These are phyloP conservation scores for Schizophyllum commune DNA, from an alignment of 1,284 basidiomycete species.

Conservation along the genomic window DNA sequence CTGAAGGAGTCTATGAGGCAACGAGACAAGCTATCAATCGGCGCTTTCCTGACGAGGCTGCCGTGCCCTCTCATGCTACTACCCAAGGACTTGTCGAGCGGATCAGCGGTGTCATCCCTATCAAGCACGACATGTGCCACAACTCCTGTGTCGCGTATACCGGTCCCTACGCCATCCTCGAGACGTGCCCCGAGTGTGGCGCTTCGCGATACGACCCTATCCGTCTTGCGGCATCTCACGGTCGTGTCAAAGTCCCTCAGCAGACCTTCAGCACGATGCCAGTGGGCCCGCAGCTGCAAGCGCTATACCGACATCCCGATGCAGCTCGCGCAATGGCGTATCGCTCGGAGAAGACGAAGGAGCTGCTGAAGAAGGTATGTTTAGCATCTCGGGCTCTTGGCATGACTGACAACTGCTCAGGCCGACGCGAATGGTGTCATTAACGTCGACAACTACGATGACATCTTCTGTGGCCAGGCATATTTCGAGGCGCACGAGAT, in stretches of 20 bases:
- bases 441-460: background rate
- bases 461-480: background rate
- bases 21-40: too few species aligned
- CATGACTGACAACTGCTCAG: too few species aligned
- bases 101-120: slow-evolving; percentile 3
- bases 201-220: background rate
- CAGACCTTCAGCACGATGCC: background rate
- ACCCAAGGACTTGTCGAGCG: too few species aligned
- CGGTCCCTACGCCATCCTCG: background rate
- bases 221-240: background rate
- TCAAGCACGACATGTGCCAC: slow-evolving; percentile 5
- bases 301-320: background rate
- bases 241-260: background rate
- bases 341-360: too few species aligned
- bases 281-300: background rate
- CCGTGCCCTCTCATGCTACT: too few species aligned
- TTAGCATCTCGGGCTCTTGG: too few species aligned
- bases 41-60: too few species aligned
- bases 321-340: background rate
- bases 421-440: background rate
- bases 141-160: slow-evolving; percentile 4
- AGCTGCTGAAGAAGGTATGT: too few species aligned
- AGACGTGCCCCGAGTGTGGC: slow-evolving; percentile 2
- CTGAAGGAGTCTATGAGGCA: too few species aligned
- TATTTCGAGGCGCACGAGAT: background rate